These are phyloP conservation scores for Alternaria consortialis DNA, from an alignment of 2,329 filamentous ascomycete species.

Conservation along the genomic window DNA sequence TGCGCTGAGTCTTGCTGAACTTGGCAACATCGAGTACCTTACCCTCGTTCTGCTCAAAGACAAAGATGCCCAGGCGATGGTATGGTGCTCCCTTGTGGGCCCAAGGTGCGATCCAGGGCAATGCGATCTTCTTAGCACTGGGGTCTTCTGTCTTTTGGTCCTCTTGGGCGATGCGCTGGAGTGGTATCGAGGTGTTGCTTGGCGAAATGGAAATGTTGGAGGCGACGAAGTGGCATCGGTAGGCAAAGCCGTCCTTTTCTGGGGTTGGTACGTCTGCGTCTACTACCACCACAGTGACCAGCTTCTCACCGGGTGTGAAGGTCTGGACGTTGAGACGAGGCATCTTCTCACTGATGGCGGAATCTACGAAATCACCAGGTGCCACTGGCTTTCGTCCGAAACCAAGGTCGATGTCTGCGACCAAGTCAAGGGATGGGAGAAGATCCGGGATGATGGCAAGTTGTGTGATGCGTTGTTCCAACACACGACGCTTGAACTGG, in stretches of 20 bases:
- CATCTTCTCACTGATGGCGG: constrained; percentile 73
- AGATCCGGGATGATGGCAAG: constrained; percentile 90
- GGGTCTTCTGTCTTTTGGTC: constrained; percentile 58
- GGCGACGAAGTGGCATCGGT: constrained; percentile 88
- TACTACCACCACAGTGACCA: constrained; percentile 84
- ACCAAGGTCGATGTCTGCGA: constrained; percentile 80
- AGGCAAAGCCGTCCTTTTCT: constrained; percentile 77
- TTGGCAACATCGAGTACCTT: constrained; percentile 56
- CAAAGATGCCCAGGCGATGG: constrained; percentile 84
- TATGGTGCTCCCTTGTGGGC: constrained; percentile 91
- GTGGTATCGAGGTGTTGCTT: constrained; percentile 50
- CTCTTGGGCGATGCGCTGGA: constrained; percentile 44
- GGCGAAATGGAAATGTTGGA: constrained; percentile 74
- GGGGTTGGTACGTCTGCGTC: constrained; percentile 90
- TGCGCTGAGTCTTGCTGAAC: constrained; percentile 77
- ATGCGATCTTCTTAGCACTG: constrained; percentile 66
- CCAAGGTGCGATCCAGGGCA: constrained; percentile 85
- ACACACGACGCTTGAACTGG: constrained; percentile 78
- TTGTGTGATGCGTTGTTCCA: constrained; percentile 85
- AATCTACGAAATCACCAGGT: constrained; percentile 82
- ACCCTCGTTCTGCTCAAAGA: constrained; percentile 79
- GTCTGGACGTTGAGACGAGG: constrained; percentile 84
- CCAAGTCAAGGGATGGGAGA: constrained; percentile 79
- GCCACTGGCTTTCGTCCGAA: constrained; percentile 76
- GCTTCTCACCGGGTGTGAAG: constrained; percentile 81